Evolutionary conservation across 208 protist genomes (phyloP).

Genomic region (Trypanosoma avium): DNA sequence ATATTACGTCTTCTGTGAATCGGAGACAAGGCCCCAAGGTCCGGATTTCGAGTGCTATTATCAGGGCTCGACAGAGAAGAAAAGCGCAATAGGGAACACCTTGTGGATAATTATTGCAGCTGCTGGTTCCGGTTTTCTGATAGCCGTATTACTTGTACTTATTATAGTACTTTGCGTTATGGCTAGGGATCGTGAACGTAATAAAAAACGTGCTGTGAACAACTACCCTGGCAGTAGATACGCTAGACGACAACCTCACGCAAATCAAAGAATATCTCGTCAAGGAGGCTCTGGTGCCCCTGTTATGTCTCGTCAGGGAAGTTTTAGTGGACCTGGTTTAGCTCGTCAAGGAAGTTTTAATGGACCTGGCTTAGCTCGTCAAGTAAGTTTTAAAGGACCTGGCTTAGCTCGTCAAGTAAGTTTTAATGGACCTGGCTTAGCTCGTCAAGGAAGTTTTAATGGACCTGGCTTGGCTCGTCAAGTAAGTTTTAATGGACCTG

Average conservation of each 20-base stretch:
- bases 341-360: neutral
- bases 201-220: no score
- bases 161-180: neutral
- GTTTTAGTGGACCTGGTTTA: neutral
- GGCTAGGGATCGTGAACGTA: neutral
- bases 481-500: neutral
- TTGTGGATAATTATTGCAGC: neutral
- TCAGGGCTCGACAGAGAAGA: no score
- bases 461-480: neutral
- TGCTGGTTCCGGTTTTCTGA: neutral
- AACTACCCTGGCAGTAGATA: no score
- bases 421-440: neutral
- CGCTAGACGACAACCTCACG: no score
- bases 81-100: neutral
- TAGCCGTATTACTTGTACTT: neutral
- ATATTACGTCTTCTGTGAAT: no score
- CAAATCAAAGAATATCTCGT: no score
- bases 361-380: neutral
- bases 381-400: neutral
- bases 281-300: no score
- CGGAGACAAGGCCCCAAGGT: neutral
- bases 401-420: neutral
- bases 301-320: neutral
- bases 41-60: no score
- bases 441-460: constrained; percentile 2